Base-by-base conservation (phyloP, 306 rosid species). In the Fragaria iinumae region DNA sequence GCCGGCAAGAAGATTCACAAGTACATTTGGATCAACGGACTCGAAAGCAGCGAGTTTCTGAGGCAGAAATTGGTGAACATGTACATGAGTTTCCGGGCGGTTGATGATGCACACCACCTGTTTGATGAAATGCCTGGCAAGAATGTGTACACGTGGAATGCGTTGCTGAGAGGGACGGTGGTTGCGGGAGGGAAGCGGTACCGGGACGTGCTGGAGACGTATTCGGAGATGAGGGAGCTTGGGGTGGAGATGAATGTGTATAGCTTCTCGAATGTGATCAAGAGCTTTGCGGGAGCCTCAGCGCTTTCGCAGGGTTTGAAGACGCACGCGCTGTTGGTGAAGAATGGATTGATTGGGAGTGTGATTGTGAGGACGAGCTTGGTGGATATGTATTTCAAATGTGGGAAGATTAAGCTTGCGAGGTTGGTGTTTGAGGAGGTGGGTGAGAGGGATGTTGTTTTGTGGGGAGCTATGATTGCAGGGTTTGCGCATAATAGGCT, bases 201-300 rank as follows among this genome's bases (percentile, higher is more conserved):
- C 41, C 82, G 70, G 25, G 86, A 88, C 49, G 86, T 85, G 60
- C 75, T 87, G 8, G 63, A 45, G 1, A 82, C 90, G 49, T 91
- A 76, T 60, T 34, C 83, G 0, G 84, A 88, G 71, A 91, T 91
- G 93, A 79, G 96, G 75, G 81, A 68, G 1, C 76, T 86, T 79
- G 94, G 97, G 49, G 76, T 93, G 68, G 93, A 85, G 34, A 76
- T 93, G 82, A 93, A 93, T 80, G 96, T 90, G 73, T 90, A 90
- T 59, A 80, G 86, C 73, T 93, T 89, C 81, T 85, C 94, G 18
- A 93, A 71, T 81, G 89, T 89, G 36, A 87, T 90, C 79, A 90
- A 93, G 86, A 86, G 97, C 64, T 83, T 90, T 16, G 96, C 94
- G 0, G 94, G 96, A 1, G 91, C 96, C 2, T 47, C 90, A 0